Conservation (phyloP, 2,329 filamentous ascomycete species). For the Metarhizium guizhouense region DNA sequence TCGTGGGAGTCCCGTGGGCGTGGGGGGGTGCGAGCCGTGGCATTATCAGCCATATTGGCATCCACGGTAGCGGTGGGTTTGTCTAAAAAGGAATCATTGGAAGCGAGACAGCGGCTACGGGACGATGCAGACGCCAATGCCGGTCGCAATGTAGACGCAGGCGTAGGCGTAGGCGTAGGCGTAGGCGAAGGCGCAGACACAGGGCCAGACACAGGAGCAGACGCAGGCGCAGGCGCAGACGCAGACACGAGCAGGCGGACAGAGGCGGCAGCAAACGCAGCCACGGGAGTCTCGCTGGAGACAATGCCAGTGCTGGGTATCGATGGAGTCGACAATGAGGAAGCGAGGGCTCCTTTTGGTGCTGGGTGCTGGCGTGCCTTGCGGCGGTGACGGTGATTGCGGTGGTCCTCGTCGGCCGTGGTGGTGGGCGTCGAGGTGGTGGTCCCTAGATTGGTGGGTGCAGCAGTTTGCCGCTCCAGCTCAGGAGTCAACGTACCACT, state of each 20-base stretch:
- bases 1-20: constrained; percentile 67
- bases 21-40: constrained; percentile 16
- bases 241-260: neutral
- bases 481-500: neutral
- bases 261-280: neutral
- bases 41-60: constrained; percentile 18
- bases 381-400: neutral
- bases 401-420: neutral
- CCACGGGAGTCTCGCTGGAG: neutral
- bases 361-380: neutral
- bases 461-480: neutral
- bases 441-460: neutral
- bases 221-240: neutral
- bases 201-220: neutral
- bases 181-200: neutral
- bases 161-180: neutral
- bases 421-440: neutral
- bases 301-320: neutral
- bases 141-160: neutral
- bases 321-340: neutral
- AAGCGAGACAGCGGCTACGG: constrained; percentile 5
- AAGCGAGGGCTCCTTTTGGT: neutral
- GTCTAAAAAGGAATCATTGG: constrained; percentile 18
- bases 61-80: constrained; percentile 10
- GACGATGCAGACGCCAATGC: neutral